Conservation (phyloP, 805 yeast genomes). For the Ascoidea rubescens region DNA sequence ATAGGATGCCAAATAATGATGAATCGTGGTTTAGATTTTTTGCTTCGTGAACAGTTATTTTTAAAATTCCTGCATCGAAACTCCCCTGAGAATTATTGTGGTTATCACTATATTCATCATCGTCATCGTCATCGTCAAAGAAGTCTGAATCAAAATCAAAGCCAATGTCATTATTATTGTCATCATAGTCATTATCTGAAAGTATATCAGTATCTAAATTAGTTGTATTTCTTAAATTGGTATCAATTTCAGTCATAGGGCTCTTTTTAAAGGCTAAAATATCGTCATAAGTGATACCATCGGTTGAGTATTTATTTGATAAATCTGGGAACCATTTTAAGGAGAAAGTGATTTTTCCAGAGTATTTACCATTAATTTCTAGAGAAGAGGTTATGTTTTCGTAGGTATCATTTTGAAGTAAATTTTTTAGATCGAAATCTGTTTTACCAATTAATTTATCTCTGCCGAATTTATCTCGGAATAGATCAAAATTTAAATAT, state of each 20-base stretch:
- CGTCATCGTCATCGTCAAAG: not conserved
- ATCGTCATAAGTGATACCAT: not conserved
- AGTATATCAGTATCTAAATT: too few species aligned
- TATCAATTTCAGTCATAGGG: not conserved
- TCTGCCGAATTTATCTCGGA: slow-evolving; percentile 4
- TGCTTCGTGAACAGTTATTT: slow-evolving; percentile 47
- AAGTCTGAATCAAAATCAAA: not conserved
- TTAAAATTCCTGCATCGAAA: slow-evolving; percentile 60
- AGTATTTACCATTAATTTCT: slow-evolving; percentile 9
- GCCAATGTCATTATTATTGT: too few species aligned
- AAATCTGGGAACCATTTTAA: not conserved
- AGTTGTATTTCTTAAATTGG: too few species aligned
- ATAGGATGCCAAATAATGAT: slow-evolving; percentile 29
- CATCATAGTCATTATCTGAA: not conserved
- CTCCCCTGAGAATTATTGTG: slow-evolving; percentile 18
- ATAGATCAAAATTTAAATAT: slow-evolving; percentile 24
- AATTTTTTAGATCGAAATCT: slow-evolving; percentile 35
- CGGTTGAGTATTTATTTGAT: too few species aligned
- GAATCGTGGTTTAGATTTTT: slow-evolving; percentile 36
- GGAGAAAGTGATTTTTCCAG: slow-evolving; percentile 17
- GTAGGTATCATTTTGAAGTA: slow-evolving; percentile 36
- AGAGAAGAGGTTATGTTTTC: slow-evolving; percentile 16
- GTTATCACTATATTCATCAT: not conserved
- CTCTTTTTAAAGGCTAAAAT: too few species aligned
- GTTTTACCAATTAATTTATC: slow-evolving; percentile 8